A percentile compares a stretch with the other conserved stretches of the same genome.
Evolutionary conservation across 345 rosid species (phyloP).

Genomic region (Citrus inodora): DNA sequence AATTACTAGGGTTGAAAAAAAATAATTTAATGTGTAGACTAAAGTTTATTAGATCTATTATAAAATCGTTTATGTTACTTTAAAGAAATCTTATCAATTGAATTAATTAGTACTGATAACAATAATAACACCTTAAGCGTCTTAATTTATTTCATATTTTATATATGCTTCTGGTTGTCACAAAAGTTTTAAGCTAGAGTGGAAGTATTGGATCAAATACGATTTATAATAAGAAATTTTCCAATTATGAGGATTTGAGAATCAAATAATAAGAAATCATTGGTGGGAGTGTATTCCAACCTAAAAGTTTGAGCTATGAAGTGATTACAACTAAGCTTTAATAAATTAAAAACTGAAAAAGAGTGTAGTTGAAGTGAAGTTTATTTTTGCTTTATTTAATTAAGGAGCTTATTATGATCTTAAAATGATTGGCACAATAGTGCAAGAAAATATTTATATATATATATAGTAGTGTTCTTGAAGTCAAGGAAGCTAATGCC

Average conservation of each 20-base stretch:
- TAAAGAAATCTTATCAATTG: not conserved
- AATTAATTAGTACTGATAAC: not conserved
- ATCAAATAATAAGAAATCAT: not conserved
- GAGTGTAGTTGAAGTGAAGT: conserved; percentile 34
- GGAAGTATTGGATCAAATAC: not conserved
- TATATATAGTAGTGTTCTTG: not conserved
- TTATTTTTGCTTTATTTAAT: not conserved
- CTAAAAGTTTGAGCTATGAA: conserved; percentile 1
- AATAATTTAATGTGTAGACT: not conserved
- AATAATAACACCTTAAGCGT: too few relatives aligned
- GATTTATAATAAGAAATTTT: not conserved
- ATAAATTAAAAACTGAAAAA: conserved; percentile 2
- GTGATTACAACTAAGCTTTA: not conserved
- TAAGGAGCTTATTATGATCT: not conserved
- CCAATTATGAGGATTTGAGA: not conserved
- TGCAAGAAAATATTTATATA: not conserved
- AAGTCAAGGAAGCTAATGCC: not conserved
- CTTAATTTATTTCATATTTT: too few relatives aligned
- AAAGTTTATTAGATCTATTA: too few relatives aligned
- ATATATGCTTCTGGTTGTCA: not conserved
- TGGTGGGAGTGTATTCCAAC: not conserved
- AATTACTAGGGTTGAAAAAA: not conserved
- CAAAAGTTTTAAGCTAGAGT: not conserved
- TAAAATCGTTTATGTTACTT: too few relatives aligned
- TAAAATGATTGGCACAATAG: not conserved